Percentiles rank a stretch among this genome's conserved stretches.
phyloP scores from a whole-genome alignment of 208 protist genomes.

The Herpetomonas tarakana region DNA sequence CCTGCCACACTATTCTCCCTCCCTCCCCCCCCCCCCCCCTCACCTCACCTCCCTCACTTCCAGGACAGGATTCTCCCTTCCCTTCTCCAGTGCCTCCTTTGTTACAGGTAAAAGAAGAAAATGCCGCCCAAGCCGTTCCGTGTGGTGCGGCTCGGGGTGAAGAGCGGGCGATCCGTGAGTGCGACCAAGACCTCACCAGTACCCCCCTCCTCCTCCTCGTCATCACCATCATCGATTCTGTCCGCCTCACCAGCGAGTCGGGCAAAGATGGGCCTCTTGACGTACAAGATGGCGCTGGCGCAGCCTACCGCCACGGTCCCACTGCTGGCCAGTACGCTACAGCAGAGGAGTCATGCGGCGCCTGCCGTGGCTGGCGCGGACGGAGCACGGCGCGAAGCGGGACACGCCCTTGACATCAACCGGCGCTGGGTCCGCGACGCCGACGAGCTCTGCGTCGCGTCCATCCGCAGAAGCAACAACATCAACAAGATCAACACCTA shows the following conservation, averaged over 20 bases:
- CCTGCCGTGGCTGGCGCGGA: conserved; percentile 6
- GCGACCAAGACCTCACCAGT: not conserved
- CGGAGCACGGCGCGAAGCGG: not conserved
- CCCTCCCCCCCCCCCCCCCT: not conserved
- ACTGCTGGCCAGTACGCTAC: conserved; percentile 20
- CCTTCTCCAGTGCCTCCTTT: conserved; percentile 3
- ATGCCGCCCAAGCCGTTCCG: conserved; percentile 4
- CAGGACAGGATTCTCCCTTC: not conserved
- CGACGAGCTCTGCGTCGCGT: conserved; percentile 79
- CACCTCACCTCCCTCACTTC: not conserved
- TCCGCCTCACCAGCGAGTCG: not conserved
- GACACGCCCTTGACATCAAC: conserved; percentile 4
- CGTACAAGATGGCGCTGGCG: conserved; percentile 70
- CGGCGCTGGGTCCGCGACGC: conserved; percentile 84
- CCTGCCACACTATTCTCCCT: no score
- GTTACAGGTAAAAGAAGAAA: not conserved
- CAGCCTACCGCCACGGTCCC: conserved; percentile 55
- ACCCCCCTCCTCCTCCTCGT: no score
- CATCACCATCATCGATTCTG: no score
- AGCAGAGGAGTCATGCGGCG: not conserved
- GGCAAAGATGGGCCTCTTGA: conserved; percentile 47
- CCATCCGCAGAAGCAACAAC: conserved; percentile 69
- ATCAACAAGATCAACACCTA: conserved; percentile 80
- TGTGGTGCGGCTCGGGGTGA: conserved; percentile 2
- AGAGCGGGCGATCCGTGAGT: not conserved